Evolutionary conservation across 1,284 basidiomycete species (phyloP).

Genomic region (Erythrobasidium hasegawianum): DNA sequence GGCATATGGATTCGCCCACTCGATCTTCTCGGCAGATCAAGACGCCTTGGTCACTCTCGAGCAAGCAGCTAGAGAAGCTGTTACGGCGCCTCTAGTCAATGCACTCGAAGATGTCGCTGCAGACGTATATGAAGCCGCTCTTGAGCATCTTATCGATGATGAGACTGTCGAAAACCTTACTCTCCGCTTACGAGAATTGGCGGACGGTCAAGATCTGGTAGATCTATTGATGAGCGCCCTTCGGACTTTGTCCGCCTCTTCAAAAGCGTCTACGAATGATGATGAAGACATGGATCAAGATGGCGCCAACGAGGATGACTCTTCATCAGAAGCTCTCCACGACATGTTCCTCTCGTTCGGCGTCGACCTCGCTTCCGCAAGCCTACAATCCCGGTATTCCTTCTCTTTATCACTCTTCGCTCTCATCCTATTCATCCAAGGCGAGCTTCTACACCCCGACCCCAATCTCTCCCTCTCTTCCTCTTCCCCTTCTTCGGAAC

Average conservation of each 20-base stretch:
- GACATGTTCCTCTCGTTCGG: background rate
- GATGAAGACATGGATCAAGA: background rate
- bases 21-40: constrained; percentile 30
- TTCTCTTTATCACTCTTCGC: constrained; percentile 48
- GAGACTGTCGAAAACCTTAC: constrained; percentile 12
- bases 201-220: background rate
- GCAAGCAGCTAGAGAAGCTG: constrained; percentile 28
- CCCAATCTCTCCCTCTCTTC: constrained; percentile 45
- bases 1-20: constrained; percentile 65
- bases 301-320: background rate
- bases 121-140: constrained; percentile 42
- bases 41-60: constrained; percentile 53
- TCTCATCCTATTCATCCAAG: constrained; percentile 47
- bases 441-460: constrained; percentile 40
- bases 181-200: background rate
- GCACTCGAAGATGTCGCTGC: constrained; percentile 39
- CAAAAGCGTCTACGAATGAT: background rate
- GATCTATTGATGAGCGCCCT: background rate
- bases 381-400: constrained; percentile 47
- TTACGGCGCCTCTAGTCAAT: constrained; percentile 25
- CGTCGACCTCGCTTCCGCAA: constrained; percentile 47
- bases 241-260: background rate
- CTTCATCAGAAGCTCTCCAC: background rate
- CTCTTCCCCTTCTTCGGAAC: constrained; percentile 29
- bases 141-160: constrained; percentile 44